Evolutionary conservation across 352 stramenopile genomes (phyloP), one percentile per base, ranked within the genome.

Genomic region (Phytophthora palmivora): DNA sequence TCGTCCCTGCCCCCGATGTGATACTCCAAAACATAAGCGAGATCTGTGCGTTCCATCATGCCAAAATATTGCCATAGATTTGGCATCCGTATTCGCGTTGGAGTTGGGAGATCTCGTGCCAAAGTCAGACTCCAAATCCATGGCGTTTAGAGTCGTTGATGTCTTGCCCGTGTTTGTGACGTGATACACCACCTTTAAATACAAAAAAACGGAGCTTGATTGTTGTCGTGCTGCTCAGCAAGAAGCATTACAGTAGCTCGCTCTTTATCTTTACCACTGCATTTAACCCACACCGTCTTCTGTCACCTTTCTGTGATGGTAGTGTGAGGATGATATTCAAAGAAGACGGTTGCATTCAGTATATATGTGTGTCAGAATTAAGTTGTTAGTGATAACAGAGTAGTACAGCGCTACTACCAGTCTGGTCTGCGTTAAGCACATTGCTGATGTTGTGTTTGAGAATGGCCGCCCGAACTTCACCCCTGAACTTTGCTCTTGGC

Each of bases 281-380:
- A n/a, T n/a, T n/a, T n/a, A n/a, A n/a, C n/a, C n/a, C n/a, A n/a
- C n/a, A n/a, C n/a, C n/a, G n/a, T n/a, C n/a, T n/a, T n/a, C n/a
- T n/a, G 63, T 0, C 41, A 26, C 18, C 49, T 36, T 16, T 55
- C 36, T 16, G 21, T 59, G 6, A 71, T 54, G 0, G 55, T 57
- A 26, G 47, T 47, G 12, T 33, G 44, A 0, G 55, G 63, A 1
- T 67, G 9, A 34, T 71, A 66, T n/a, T 67, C 34, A 15, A 71
- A 71, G 6, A 53, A 58, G 3, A 69, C 60, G 6, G 28, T 45
- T 58, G 33, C 6, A 47, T 32, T 8, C 4, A 32, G 8, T 32
- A 32, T 32, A 32, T 32, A 9, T 4, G 26, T 32, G 4, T 32
- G 4, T 8, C 8, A 32, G 26, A 32, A 32, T 32, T n/a, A n/a